phyloP scores from a whole-genome alignment of 1,284 basidiomycete species.

The Papiliotrema flavescens region DNA sequence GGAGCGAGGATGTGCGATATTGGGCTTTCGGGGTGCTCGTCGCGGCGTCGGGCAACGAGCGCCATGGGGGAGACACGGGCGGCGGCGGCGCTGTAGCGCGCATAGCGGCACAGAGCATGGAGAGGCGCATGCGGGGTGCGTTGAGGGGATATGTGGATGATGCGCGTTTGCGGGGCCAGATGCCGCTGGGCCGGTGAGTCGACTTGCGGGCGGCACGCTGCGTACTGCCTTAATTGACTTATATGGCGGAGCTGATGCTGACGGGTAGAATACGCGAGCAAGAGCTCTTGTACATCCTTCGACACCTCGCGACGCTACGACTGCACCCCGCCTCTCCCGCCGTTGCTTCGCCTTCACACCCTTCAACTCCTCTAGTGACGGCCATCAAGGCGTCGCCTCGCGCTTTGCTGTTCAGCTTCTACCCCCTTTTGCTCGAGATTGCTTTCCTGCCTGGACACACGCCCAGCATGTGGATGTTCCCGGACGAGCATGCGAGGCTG shows the following conservation, averaged over 20 bases:
- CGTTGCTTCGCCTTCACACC: not conserved
- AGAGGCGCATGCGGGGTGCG: slow-evolving; percentile 67
- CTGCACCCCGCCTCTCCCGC: slow-evolving; percentile 57
- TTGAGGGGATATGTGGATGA: slow-evolving; percentile 76
- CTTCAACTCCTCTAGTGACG: not conserved
- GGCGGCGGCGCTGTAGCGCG: not conserved
- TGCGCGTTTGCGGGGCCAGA: slow-evolving; percentile 69
- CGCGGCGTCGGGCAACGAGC: not conserved
- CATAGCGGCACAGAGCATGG: slow-evolving; percentile 61
- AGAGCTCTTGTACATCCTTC: slow-evolving; percentile 78
- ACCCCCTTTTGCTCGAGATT: slow-evolving; percentile 71
- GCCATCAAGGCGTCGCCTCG: slow-evolving; percentile 62
- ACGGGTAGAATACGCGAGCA: slow-evolving; percentile 73
- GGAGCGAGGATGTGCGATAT: slow-evolving; percentile 81
- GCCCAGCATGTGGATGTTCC: slow-evolving; percentile 63
- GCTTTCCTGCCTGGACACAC: slow-evolving; percentile 63
- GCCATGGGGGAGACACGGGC: not conserved
- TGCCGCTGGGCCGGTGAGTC: slow-evolving; percentile 76
- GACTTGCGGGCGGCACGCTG: too few relatives aligned
- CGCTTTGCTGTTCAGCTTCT: slow-evolving; percentile 81
- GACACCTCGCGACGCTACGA: slow-evolving; percentile 65
- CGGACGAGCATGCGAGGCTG: slow-evolving; percentile 29
- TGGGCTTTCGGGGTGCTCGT: slow-evolving; percentile 93
- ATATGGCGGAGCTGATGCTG: not conserved
- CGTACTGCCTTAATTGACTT: too few relatives aligned